Base-by-base conservation (phyloP, 208 protist genomes). In the Jaenimonas drosophilae region DNA sequence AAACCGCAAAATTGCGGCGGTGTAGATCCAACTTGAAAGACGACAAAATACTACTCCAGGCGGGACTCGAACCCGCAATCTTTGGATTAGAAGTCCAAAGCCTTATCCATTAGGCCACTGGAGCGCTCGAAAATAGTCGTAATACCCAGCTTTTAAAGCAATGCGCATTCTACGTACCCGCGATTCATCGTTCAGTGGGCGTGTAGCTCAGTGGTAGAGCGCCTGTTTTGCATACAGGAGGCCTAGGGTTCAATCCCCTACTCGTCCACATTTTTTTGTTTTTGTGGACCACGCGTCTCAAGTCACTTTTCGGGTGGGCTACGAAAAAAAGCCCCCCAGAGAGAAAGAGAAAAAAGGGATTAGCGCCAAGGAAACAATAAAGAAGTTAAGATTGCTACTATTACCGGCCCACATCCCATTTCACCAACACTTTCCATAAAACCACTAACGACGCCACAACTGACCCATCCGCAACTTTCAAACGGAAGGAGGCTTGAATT, bases 171-270 rank as follows among this genome's bases (percentile, higher is more conserved):
- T 7, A 7, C 9, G 7, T 34, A n/a, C 14, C 7, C 7, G 7
- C 7, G 7, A 14, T 34, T 34, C 7, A 14, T 14, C 7, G 9
- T 42, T 11, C 11, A 7, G 40, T 49, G 70, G 70, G 70, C 70
- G 70, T 79, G 60, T 87, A 87, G 77, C 77, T 87, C 77, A 87
- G 77, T 79, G 77, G 77, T 87, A 87, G 77, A 87, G 77, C 72
- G 77, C 66, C 72, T 78, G 74, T 77, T 78, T 83, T 83, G 69
- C 70, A 83, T 79, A 77, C 74, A 78, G 72, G 66, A 82, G 70
- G 77, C 62, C 77, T 76, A 82, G 77, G 77, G 77, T 82, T 87
- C 77, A 69, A 87, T 12, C 72, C 77, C 77, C 74, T 76, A 69
- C 59, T 72, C 65, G 70, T 78, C 69, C 74, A 78, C 19, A 57